A percentile compares a stretch with the other conserved stretches of the same genome.
These are phyloP conservation scores for Exophiala sp. DNA, from an alignment of 2,329 filamentous ascomycete genomes.

Conservation along the genomic window DNA sequence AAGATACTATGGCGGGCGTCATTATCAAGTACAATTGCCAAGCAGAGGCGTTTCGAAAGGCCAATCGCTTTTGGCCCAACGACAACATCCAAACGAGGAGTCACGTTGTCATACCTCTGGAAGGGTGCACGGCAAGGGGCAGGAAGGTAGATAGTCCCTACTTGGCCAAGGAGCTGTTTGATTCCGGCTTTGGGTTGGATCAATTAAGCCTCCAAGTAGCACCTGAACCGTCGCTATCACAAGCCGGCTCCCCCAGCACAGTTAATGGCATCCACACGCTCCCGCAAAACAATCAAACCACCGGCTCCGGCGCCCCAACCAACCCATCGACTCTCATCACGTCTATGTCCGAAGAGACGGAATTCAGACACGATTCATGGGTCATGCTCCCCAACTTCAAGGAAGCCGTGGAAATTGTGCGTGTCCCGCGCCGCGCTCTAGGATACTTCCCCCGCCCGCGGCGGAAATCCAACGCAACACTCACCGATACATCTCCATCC, in stretches of 20 bases:
- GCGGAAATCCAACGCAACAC: constrained; percentile 68
- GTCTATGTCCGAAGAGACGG: constrained; percentile 45
- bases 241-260: neutral
- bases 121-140: constrained; percentile 72
- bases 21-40: constrained; percentile 85
- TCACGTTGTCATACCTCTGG: constrained; percentile 76
- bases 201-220: neutral
- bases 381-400: constrained; percentile 67
- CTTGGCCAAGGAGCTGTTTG: constrained; percentile 19
- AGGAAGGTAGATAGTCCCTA: constrained; percentile 28
- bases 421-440: constrained; percentile 70
- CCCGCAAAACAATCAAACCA: neutral
- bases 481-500: constrained; percentile 48
- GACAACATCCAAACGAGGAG: constrained; percentile 83
- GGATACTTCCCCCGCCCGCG: constrained; percentile 88
- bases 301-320: constrained; percentile 10
- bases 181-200: constrained; percentile 5
- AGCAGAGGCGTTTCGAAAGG: constrained; percentile 72
- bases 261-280: constrained; percentile 3
- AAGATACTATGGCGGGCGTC: constrained; percentile 85
- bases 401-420: constrained; percentile 74
- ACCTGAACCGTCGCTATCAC: neutral
- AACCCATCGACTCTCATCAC: constrained; percentile 17
- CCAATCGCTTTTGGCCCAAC: constrained; percentile 91
- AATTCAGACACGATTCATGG: constrained; percentile 87